Percentiles rank a stretch among this genome's conserved stretches.
Conservation (phyloP, 129 eudicot genomes). For the Pseudognaphalium luteoalbum region DNA sequence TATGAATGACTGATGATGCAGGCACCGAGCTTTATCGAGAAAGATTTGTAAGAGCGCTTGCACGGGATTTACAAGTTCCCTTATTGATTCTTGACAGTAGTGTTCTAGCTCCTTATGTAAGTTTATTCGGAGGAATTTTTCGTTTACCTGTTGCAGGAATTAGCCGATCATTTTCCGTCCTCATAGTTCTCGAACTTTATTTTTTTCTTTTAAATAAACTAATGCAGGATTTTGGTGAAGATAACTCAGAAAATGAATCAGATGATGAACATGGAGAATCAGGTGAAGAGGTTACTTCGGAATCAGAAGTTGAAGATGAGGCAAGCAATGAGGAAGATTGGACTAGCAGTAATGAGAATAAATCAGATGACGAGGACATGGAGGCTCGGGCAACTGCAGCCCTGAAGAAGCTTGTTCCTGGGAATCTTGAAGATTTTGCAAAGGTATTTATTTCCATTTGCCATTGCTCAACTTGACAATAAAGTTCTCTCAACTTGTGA, state of each 20-base stretch:
- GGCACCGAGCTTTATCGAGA: constrained; percentile 97
- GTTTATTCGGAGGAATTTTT: constrained; percentile 23
- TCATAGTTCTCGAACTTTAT: constrained; percentile 12
- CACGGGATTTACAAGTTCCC: constrained; percentile 84
- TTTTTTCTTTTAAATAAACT: constrained; percentile 5
- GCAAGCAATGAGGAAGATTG: constrained; percentile 76
- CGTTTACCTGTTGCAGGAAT: background rate
- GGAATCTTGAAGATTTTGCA: constrained; percentile 70
- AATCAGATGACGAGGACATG: constrained; percentile 64
- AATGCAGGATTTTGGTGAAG: constrained; percentile 75
- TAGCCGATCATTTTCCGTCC: background rate
- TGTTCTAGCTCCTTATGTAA: constrained; percentile 87
- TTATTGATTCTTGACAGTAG: constrained; percentile 88
- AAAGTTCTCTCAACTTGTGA: background rate
- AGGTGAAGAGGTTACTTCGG: constrained; percentile 65
- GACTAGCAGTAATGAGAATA: constrained; percentile 66
- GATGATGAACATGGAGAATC: constrained; percentile 74
- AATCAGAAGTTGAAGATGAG: constrained; percentile 74
- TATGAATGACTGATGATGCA: constrained; percentile 24
- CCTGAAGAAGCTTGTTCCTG: constrained; percentile 71
- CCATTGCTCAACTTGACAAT: background rate
- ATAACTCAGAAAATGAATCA: constrained; percentile 64
- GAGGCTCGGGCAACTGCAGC: constrained; percentile 68
- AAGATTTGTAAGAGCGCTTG: constrained; percentile 91
- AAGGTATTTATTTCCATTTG: constrained; percentile 44